Percentiles rank a stretch among this genome's conserved stretches.
phyloP scores from a whole-genome alignment of 1,284 basidiomycete genomes.

The Meira nashicola region DNA sequence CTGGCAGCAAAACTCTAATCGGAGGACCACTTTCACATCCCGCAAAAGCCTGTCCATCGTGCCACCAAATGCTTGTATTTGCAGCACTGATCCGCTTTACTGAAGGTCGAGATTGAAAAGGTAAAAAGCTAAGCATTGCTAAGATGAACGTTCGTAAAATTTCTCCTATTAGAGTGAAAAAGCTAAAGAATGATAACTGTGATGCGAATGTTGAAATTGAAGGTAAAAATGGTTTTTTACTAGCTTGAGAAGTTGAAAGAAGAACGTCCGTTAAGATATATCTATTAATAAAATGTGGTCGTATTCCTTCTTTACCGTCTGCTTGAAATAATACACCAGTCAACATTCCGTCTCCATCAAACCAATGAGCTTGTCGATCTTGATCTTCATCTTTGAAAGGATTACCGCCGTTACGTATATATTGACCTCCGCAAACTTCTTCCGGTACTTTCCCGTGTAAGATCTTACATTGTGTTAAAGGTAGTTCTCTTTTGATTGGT shows the following conservation, averaged over 20 bases:
- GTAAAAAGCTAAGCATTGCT: constrained; percentile 50
- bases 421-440: constrained; percentile 52
- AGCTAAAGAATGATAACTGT: constrained; percentile 34
- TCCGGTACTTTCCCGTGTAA: constrained; percentile 42
- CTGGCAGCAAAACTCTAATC: constrained; percentile 55
- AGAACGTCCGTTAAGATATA: constrained; percentile 54
- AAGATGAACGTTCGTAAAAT: constrained; percentile 53
- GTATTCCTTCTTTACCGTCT: constrained; percentile 21
- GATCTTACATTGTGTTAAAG: constrained; percentile 41
- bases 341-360: constrained; percentile 56
- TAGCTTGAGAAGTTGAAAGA: constrained; percentile 37
- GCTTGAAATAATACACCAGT: constrained; percentile 56
- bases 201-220: constrained; percentile 58
- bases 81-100: constrained; percentile 52
- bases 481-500: constrained; percentile 46
- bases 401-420: constrained; percentile 58
- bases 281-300: constrained; percentile 52
- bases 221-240: constrained; percentile 53
- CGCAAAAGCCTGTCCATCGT: constrained; percentile 56
- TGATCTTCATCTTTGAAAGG: constrained; percentile 43
- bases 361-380: constrained; percentile 49
- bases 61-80: constrained; percentile 56
- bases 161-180: constrained; percentile 24
- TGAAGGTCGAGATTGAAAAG: constrained; percentile 18
- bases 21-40: constrained; percentile 58